Conservation (phyloP, 73 alveolate genomes). For the Chromera velia region DNA sequence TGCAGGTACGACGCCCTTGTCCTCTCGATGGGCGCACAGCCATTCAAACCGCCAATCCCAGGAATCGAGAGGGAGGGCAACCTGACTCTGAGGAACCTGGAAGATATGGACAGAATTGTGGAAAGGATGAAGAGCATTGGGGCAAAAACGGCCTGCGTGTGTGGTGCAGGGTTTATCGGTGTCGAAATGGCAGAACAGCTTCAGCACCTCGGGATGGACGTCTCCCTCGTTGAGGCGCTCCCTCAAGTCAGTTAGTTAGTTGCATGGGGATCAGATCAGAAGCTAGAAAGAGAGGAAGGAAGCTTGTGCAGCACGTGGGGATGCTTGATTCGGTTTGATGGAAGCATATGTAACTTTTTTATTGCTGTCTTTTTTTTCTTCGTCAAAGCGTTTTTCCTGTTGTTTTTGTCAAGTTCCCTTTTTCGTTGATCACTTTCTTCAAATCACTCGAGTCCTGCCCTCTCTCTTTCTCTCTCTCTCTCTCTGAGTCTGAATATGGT, state of each 20-base stretch:
- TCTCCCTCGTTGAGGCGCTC: background rate
- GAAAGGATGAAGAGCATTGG: background rate
- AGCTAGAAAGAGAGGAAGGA: too few relatives aligned
- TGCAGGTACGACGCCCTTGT: constrained; percentile 4
- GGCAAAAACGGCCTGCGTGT: background rate
- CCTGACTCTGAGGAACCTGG: background rate
- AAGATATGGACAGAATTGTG: constrained; percentile 5
- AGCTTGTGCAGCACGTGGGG: too few relatives aligned
- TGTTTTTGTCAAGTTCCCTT: background rate
- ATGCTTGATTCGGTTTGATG: too few relatives aligned
- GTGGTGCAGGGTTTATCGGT: constrained; percentile 31
- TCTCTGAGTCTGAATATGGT: too few relatives aligned
- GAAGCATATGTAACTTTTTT: background rate
- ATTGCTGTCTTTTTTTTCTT: background rate
- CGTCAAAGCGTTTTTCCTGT: background rate
- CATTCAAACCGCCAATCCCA: constrained; percentile 5
- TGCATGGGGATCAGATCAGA: background rate
- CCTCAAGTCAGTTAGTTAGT: background rate
- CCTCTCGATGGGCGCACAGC: constrained; percentile 7
- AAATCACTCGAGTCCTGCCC: too few relatives aligned
- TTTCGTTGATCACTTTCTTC: too few relatives aligned
- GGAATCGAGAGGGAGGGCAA: constrained; percentile 12
- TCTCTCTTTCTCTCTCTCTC: too few relatives aligned
- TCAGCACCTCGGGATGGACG: background rate
- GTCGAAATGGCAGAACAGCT: constrained; percentile 3